Conservation (phyloP, 2,329 filamentous ascomycete species). For the Cryphonectria carpinicola region DNA sequence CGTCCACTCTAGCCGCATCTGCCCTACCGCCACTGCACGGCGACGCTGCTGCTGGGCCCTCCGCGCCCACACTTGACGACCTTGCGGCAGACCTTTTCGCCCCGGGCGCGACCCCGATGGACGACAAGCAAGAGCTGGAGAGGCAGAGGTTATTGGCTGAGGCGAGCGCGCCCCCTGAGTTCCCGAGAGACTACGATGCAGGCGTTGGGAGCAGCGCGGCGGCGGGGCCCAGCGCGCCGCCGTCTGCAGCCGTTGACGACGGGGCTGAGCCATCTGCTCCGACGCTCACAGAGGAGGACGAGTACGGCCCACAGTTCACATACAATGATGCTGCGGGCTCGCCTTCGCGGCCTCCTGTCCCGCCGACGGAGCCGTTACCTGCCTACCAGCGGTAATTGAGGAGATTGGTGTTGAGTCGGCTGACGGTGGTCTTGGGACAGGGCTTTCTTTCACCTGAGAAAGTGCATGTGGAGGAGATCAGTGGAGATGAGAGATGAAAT, state of each 20-base stretch:
- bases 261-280: constrained; percentile 59
- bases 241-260: constrained; percentile 31
- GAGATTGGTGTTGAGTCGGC: background rate
- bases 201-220: constrained; percentile 32
- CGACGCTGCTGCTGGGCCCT: constrained; percentile 37
- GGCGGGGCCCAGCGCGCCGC: constrained; percentile 31
- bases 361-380: constrained; percentile 21
- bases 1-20: constrained; percentile 31
- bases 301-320: constrained; percentile 34
- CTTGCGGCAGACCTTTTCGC: constrained; percentile 37
- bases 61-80: constrained; percentile 52
- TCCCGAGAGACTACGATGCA: constrained; percentile 56
- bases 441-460: background rate
- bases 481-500: background rate
- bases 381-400: constrained; percentile 26
- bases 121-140: constrained; percentile 83
- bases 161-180: constrained; percentile 65
- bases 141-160: constrained; percentile 65
- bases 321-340: constrained; percentile 15
- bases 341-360: constrained; percentile 4
- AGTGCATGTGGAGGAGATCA: background rate
- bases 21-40: background rate
- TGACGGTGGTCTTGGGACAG: background rate
- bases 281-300: constrained; percentile 58
- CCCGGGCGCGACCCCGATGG: constrained; percentile 43